Percentiles rank a stretch among this genome's conserved stretches.
phyloP scores from a whole-genome alignment of 2,329 filamentous ascomycete genomes.

The Alternaria consortialis region DNA sequence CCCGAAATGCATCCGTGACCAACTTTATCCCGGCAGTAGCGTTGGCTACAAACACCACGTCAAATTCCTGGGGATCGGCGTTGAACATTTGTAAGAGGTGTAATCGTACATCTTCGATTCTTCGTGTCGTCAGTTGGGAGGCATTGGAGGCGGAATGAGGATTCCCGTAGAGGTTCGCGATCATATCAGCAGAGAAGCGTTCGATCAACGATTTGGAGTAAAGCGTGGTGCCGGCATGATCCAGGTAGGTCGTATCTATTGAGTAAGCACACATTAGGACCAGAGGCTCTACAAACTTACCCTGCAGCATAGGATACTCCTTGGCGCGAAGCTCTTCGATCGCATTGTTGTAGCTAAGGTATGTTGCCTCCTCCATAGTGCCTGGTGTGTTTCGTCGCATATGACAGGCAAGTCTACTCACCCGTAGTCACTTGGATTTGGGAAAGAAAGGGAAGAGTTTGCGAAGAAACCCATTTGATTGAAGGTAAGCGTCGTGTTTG shows the following conservation, averaged over 20 bases:
- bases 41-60: constrained; percentile 91
- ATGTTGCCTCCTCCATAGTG: constrained; percentile 41
- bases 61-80: constrained; percentile 81
- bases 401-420: constrained; percentile 13
- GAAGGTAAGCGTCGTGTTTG: constrained; percentile 29
- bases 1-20: constrained; percentile 78
- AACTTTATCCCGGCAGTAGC: constrained; percentile 91
- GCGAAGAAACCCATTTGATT: constrained; percentile 37
- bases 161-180: constrained; percentile 82
- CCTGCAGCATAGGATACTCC: constrained; percentile 76
- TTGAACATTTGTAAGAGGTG: constrained; percentile 79
- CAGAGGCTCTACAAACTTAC: constrained; percentile 51
- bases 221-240: constrained; percentile 93
- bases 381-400: constrained; percentile 1
- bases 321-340: constrained; percentile 67
- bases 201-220: constrained; percentile 84
- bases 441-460: constrained; percentile 11
- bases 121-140: constrained; percentile 77
- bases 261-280: constrained; percentile 13
- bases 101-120: constrained; percentile 79
- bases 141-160: constrained; percentile 87
- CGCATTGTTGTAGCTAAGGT: constrained; percentile 62
- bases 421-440: constrained; percentile 35
- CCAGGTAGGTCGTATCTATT: constrained; percentile 79
- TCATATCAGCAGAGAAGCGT: constrained; percentile 80